Evolutionary conservation across 139 green algal species (phyloP), one percentile per base, ranked within the genome.

Genomic region (Closterium sp.): DNA sequence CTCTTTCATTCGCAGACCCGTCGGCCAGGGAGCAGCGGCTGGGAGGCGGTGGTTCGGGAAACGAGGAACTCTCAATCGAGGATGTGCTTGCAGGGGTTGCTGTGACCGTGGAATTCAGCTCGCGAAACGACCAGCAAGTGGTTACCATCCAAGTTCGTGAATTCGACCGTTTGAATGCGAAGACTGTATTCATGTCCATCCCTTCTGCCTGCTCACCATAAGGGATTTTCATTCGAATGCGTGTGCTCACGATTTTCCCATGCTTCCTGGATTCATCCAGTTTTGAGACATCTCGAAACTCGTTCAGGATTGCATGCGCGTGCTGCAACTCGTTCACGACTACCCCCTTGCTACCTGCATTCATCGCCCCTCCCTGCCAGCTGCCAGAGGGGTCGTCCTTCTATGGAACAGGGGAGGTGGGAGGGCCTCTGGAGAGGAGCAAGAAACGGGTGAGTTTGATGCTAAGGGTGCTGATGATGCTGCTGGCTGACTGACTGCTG

Each of bases 341-440:
- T n/a, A n/a, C n/a, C n/a, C n/a, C n/a, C n/a, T n/a, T n/a, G n/a
- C n/a, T n/a, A n/a, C n/a, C n/a, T n/a, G n/a, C n/a, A n/a, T n/a
- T 87, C 33, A 55, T 90, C 33, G 31, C 87, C 89, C 7, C 76
- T 55, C 25, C 30, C 34, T 36, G 81, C 0, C 91, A 93, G 91
- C 33, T 93, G n/a, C 91, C 91, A 1, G 25, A 76, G n/a, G 91
- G 87, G 30, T 92, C 91, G 25, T 89, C 87, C 31, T 92, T 91
- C 25, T 93, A 93, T 32, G 91, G 91, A 19, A 92, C 87, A 4
- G 91, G 91, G 25, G 91, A 93, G 84, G 87, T 91, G 32, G 38
- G 76, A 5, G 91, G 91, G 1, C 34, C 81, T 32, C 38, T 93
- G 21, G 87, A 91, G 84, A 89, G 91, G 28, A 92, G 88, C 31